Evolutionary conservation across 2,329 filamentous ascomycete species (phyloP).

Genomic region (Claviceps capensis): DNA sequence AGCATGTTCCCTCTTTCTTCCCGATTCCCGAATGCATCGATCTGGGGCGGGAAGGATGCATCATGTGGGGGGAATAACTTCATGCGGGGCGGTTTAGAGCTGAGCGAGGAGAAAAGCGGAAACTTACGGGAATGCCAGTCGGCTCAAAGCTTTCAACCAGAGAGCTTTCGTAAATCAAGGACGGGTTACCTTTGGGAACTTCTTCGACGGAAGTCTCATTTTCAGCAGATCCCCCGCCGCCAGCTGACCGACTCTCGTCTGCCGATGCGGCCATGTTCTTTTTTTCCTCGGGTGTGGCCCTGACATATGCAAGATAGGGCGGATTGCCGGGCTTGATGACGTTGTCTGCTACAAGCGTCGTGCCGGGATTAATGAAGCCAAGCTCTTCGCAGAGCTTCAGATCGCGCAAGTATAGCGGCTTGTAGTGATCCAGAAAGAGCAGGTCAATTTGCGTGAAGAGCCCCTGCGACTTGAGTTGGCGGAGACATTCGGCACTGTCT

Average conservation of each 20-base stretch:
- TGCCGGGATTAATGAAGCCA: conserved; percentile 46
- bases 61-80: not conserved
- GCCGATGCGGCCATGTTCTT: conserved; percentile 40
- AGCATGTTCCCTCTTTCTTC: no score
- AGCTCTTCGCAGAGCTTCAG: conserved; percentile 65
- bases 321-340: conserved; percentile 59
- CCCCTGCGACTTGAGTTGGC: conserved; percentile 40
- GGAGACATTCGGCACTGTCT: conserved; percentile 50
- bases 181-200: conserved; percentile 40
- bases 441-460: conserved; percentile 49
- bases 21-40: not conserved
- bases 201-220: conserved; percentile 7
- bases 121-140: conserved; percentile 47
- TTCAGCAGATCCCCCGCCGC: no score
- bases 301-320: conserved; percentile 56
- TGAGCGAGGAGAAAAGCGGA: not conserved
- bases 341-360: conserved; percentile 55
- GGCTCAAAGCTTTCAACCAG: conserved; percentile 54
- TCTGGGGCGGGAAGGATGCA: not conserved
- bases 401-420: conserved; percentile 61
- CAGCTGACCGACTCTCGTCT: not conserved
- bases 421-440: conserved; percentile 71
- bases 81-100: no score
- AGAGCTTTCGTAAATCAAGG: conserved; percentile 51
- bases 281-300: conserved; percentile 51